phyloP scores from a whole-genome alignment of 176 grass and related monocot genomes.

The Triticum timopheevii region DNA sequence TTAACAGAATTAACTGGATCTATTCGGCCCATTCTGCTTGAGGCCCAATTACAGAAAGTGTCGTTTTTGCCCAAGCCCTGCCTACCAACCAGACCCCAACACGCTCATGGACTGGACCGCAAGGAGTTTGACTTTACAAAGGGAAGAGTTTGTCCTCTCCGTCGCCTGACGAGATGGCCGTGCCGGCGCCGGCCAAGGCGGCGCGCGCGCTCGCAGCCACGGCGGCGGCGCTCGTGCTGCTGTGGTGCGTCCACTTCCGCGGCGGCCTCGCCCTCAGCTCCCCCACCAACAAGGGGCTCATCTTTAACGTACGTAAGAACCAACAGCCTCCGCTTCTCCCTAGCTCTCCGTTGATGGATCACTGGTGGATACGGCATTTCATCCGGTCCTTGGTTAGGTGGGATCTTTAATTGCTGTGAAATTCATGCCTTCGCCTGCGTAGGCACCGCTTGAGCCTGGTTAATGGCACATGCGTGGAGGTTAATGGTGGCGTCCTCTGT shows the following conservation, averaged over 20 bases:
- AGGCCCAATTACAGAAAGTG: not conserved
- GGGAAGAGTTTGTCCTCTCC: not conserved
- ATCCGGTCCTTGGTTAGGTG: not conserved
- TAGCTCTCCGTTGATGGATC: not conserved
- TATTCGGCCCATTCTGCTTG: not conserved
- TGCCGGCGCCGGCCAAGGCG: slow-evolving; percentile 37
- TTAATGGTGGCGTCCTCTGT: not conserved
- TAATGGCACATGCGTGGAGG: not conserved
- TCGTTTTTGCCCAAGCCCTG: not conserved
- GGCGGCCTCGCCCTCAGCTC: slow-evolving; percentile 72
- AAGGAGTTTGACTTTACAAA: not conserved
- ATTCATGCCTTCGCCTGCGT: not conserved
- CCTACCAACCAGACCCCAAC: not conserved
- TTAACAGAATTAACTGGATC: not conserved
- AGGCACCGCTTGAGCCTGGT: not conserved
- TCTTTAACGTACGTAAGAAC: slow-evolving; percentile 46
- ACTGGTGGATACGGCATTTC: not conserved
- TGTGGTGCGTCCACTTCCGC: slow-evolving; percentile 79
- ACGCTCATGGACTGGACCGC: not conserved
- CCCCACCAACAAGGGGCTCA: slow-evolving; percentile 40
- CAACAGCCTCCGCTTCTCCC: not conserved
- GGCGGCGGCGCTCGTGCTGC: slow-evolving; percentile 53
- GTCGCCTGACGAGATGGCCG: slow-evolving; percentile 35
- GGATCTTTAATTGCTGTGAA: not conserved
- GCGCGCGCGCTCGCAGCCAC: slow-evolving; percentile 44